Conservation (phyloP, 805 yeast genomes). For the Spathaspora girioi region DNA sequence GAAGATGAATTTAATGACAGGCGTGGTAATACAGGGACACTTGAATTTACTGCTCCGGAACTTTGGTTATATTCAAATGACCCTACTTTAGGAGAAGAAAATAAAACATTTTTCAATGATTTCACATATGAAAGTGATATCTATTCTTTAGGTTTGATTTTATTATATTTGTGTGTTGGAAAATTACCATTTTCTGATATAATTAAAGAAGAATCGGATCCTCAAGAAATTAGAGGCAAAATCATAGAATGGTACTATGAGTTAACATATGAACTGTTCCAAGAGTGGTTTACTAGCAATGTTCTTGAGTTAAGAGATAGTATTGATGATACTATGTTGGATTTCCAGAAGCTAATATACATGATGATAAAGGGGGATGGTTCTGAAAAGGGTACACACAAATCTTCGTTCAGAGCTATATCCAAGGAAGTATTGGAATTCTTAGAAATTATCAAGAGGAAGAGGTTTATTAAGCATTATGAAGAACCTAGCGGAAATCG, state of each 20-base stretch:
- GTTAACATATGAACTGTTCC: constrained; percentile 17
- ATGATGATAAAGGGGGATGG: constrained; percentile 28
- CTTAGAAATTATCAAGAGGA: constrained; percentile 20
- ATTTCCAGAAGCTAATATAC: constrained; percentile 20
- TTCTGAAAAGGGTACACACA: not conserved
- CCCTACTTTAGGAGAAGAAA: constrained; percentile 21
- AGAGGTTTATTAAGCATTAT: constrained; percentile 4
- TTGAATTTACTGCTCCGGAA: constrained; percentile 88
- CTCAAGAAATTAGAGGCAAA: constrained; percentile 20
- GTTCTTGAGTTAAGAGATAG: not conserved
- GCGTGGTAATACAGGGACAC: constrained; percentile 83
- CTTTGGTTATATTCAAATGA: constrained; percentile 39
- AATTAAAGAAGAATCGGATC: constrained; percentile 21
- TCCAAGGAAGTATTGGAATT: constrained; percentile 16
- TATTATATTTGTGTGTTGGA: constrained; percentile 71
- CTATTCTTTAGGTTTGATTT: constrained; percentile 80
- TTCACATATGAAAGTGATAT: constrained; percentile 74
- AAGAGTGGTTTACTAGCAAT: constrained; percentile 20
- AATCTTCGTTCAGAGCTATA: constrained; percentile 4
- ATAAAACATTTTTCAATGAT: constrained; percentile 41
- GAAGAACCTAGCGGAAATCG: not conserved
- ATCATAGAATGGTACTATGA: constrained; percentile 30
- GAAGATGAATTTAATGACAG: constrained; percentile 33
- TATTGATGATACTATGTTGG: constrained; percentile 2
- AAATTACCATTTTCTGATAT: constrained; percentile 51